These are phyloP conservation scores for Panaeolus papilionaceus DNA, from an alignment of 768 basidiomycete genomes.

Conservation along the genomic window DNA sequence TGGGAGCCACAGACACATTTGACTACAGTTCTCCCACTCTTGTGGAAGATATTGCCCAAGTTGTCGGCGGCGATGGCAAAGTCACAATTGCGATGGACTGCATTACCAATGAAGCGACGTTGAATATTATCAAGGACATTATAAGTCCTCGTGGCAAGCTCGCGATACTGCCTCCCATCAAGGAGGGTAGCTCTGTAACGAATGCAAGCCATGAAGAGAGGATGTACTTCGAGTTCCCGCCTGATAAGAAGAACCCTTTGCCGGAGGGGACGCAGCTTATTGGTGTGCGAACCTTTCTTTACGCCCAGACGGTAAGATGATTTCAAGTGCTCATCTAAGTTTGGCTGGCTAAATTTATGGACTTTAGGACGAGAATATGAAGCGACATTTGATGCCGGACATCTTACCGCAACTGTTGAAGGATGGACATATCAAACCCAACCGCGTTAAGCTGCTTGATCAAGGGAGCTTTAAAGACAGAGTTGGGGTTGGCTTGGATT, in stretches of 20 bases:
- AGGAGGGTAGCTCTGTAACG: constrained; percentile 46
- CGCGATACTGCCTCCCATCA: constrained; percentile 53
- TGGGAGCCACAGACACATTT: constrained; percentile 47
- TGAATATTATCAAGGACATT: constrained; percentile 43
- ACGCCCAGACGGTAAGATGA: constrained; percentile 40
- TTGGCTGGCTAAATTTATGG: constrained; percentile 10
- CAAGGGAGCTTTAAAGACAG: constrained; percentile 49
- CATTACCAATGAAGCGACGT: constrained; percentile 42
- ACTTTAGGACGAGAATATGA: constrained; percentile 46
- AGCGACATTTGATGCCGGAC: constrained; percentile 49
- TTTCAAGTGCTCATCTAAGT: neutral
- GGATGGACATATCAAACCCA: constrained; percentile 46
- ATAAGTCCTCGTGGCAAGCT: constrained; percentile 44
- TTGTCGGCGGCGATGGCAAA: constrained; percentile 40
- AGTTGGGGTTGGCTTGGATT: constrained; percentile 46
- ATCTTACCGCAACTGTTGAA: constrained; percentile 50
- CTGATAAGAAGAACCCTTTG: constrained; percentile 42
- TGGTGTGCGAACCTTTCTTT: constrained; percentile 48
- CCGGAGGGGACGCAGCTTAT: constrained; percentile 40
- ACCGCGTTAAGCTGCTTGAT: constrained; percentile 45
- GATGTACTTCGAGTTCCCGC: constrained; percentile 40
- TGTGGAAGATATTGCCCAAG: constrained; percentile 39
- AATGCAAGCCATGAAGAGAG: constrained; percentile 31
- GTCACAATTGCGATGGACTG: constrained; percentile 44
- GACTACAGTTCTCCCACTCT: constrained; percentile 47